Evolutionary conservation across 2,329 filamentous ascomycete genomes (phyloP).

Genomic region (Chrysosporium queenslandicum): DNA sequence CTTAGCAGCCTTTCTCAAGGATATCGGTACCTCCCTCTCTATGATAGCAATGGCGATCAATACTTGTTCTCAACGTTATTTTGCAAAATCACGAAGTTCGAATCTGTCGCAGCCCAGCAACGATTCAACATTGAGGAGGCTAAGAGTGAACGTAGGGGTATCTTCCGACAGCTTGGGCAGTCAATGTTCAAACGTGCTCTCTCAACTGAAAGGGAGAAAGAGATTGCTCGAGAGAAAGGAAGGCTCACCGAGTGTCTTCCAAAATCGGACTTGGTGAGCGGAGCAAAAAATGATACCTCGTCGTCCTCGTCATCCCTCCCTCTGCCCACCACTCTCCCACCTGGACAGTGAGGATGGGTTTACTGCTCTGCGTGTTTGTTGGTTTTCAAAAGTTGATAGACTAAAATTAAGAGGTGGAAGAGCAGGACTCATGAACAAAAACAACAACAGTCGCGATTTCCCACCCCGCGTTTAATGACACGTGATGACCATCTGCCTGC

Average conservation of each 20-base stretch:
- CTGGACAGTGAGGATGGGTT: neutral
- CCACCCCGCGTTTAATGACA: slow-evolving; percentile 14
- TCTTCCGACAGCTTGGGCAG: slow-evolving; percentile 36
- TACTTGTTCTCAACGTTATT: slow-evolving; percentile 93
- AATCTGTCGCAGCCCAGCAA: slow-evolving; percentile 35
- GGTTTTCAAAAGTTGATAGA: neutral
- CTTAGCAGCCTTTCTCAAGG: slow-evolving; percentile 80
- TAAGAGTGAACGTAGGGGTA: slow-evolving; percentile 33
- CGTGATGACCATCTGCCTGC: slow-evolving; percentile 10
- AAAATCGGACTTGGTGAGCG: slow-evolving; percentile 5
- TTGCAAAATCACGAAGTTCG: slow-evolving; percentile 66
- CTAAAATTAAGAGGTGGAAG: slow-evolving; percentile 3
- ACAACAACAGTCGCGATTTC: slow-evolving; percentile 10
- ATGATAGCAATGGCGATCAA: slow-evolving; percentile 79
- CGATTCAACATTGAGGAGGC: slow-evolving; percentile 32
- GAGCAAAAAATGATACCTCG: slow-evolving; percentile 3
- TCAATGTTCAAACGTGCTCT: slow-evolving; percentile 37
- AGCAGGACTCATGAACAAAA: slow-evolving; percentile 10
- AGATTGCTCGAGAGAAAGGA: slow-evolving; percentile 13
- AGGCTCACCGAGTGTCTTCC: neutral
- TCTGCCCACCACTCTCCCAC: neutral
- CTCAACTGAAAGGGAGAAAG: slow-evolving; percentile 32
- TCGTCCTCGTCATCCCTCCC: slow-evolving; percentile 4
- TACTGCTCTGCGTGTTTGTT: neutral
- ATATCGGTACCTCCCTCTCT: slow-evolving; percentile 82